These are phyloP conservation scores for Blastobotrys americana DNA, from an alignment of 805 yeast species.

Conservation along the genomic window DNA sequence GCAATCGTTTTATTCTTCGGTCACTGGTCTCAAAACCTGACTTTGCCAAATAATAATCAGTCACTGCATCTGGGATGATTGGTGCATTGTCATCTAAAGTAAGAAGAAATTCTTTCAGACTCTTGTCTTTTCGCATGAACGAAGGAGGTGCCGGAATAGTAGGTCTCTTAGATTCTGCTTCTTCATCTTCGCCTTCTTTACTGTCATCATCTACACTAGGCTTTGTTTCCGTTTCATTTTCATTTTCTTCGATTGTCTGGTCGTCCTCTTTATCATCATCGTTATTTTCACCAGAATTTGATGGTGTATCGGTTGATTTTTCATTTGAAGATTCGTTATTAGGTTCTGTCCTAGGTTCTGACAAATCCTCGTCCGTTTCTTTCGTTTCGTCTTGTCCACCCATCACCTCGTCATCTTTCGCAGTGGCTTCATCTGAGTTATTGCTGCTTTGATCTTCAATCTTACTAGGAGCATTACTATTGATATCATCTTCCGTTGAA, in stretches of 20 bases:
- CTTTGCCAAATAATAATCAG: conserved; percentile 81
- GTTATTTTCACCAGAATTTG: conserved; percentile 3
- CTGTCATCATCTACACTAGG: conserved; percentile 18
- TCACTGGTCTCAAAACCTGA: conserved; percentile 82
- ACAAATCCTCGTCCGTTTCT: not conserved
- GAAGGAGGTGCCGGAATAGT: conserved; percentile 19
- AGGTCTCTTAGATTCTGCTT: conserved; percentile 18
- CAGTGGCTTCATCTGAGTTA: not conserved
- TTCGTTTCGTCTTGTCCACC: no score
- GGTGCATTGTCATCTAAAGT: conserved; percentile 94
- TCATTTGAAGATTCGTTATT: no score
- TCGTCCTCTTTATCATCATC: conserved; percentile 5
- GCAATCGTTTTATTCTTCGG: conserved; percentile 65
- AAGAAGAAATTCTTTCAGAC: conserved; percentile 68
- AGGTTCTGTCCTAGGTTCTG: not conserved
- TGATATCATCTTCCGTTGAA: conserved; percentile 4
- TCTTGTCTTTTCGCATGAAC: conserved; percentile 23
- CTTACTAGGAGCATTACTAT: no score
- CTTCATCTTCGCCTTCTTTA: conserved; percentile 24
- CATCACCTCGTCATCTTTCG: not conserved
- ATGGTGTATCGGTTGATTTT: no score
- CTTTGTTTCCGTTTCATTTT: conserved; percentile 15
- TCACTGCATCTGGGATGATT: conserved; percentile 91
- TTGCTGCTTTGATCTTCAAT: no score
- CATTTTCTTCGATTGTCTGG: conserved; percentile 4